Evolutionary conservation across 2,329 filamentous ascomycete species (phyloP), one percentile per base, ranked within the genome.

Genomic region (Zymoseptoria ardabiliae): DNA sequence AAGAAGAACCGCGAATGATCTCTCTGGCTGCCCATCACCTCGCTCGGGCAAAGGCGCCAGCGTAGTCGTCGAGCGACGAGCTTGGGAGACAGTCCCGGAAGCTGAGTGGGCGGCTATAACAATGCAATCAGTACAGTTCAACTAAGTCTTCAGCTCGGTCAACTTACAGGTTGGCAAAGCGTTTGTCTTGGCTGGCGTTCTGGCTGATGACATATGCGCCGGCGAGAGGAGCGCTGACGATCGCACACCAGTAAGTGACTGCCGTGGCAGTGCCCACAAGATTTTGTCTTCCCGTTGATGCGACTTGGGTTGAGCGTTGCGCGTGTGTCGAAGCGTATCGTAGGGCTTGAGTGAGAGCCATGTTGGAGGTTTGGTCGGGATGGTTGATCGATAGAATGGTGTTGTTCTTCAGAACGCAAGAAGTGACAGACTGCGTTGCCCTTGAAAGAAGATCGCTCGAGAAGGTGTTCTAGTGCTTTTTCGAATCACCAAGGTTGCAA

Each of bases 281-380:
- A 53, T 70, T 69, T 50, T 62, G 65, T 56, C 61, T 58, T 54
- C 59, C 59, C 5, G 61, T 59, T 23, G 61, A 67, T 35, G 64
- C 63, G 21, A 58, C 54, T 35, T 66, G 61, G 19, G 58, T 61
- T 8, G n/a, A n/a, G n/a, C n/a, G n/a, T n/a, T n/a, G n/a, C n/a
- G n/a, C n/a, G n/a, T n/a, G n/a, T n/a, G n/a, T n/a, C n/a, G 70
- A 66, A 62, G 68, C 69, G 55, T 62, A 65, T 52, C 70, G 69
- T 10, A 68, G 48, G 10, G 69, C 63, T 61, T 68, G 69, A 13
- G 63, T 50, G 28, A 68, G 56, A 0, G 88, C 83, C 69, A 93
- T 90, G 58, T 81, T 55, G 2, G 13, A 17, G 35, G 11, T 41
- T 41, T 41, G 35, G 87, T 50, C 13, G 50, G 20, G 13, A 30